Evolutionary conservation across 495 filamentous ascomycete genomes (phyloP).

Genomic region (Hyphodiscus hymeniophilus): DNA sequence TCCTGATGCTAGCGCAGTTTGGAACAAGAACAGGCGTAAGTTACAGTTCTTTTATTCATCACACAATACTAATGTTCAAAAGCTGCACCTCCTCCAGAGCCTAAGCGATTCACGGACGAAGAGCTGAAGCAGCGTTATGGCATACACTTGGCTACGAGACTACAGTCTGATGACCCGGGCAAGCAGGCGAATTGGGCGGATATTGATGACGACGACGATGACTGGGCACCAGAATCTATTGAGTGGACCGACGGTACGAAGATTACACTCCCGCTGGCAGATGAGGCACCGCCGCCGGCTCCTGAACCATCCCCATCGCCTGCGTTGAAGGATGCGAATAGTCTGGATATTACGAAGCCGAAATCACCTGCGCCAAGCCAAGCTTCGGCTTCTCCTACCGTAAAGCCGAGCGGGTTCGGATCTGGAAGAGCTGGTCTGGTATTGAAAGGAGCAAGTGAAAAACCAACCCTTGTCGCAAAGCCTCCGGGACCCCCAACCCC

Average conservation of each 20-base stretch:
- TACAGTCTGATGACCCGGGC: slow-evolving; percentile 72
- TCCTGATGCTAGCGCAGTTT: slow-evolving; percentile 68
- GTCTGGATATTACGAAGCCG: slow-evolving; percentile 32
- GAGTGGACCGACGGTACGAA: slow-evolving; percentile 98
- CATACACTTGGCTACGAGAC: slow-evolving; percentile 88
- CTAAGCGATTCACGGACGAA: slow-evolving; percentile 94
- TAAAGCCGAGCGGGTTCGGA: slow-evolving; percentile 31
- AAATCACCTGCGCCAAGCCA: slow-evolving; percentile 27
- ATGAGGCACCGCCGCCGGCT: slow-evolving; percentile 34
- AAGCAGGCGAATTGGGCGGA: slow-evolving; percentile 95
- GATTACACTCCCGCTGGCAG: slow-evolving; percentile 62
- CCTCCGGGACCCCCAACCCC: slow-evolving; percentile 62
- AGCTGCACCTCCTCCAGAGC: slow-evolving; percentile 71
- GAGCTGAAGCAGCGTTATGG: slow-evolving; percentile 92
- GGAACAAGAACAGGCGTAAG: slow-evolving; percentile 97
- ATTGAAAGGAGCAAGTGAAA: slow-evolving; percentile 61
- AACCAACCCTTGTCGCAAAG: slow-evolving; percentile 70
- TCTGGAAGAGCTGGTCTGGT: slow-evolving; percentile 44
- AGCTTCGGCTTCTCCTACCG: slow-evolving; percentile 29
- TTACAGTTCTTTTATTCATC: slow-evolving; percentile 10
- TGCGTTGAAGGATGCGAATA: slow-evolving; percentile 23
- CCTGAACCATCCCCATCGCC: slow-evolving; percentile 32
- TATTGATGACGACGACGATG: slow-evolving; percentile 97
- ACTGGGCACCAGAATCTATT: slow-evolving; percentile 94
- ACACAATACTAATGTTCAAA: slow-evolving; percentile 25